Percentiles rank a stretch among this genome's conserved stretches.
These are phyloP conservation scores for Exophiala mesophila DNA, from an alignment of 2,329 filamentous ascomycete species.

Conservation along the genomic window DNA sequence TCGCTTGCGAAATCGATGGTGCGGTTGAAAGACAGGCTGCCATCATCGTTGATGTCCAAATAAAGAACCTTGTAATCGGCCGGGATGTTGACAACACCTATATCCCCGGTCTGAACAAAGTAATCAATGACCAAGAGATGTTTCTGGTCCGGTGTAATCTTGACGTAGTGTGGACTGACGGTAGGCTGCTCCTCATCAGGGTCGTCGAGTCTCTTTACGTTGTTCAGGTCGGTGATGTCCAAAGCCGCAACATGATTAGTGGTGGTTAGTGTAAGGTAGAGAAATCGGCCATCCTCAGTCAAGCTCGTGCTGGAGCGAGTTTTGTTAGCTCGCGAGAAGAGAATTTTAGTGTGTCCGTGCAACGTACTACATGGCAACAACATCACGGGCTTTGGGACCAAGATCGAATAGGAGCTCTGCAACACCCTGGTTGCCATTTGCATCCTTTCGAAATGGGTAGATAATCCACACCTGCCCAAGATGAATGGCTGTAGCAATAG, in stretches of 20 bases:
- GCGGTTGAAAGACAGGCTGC: conserved; percentile 55
- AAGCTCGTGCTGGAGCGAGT: conserved; percentile 47
- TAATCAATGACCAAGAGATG: conserved; percentile 62
- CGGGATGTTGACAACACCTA: conserved; percentile 57
- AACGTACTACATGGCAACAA: conserved; percentile 49
- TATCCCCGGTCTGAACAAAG: conserved; percentile 60
- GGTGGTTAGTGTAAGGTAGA: conserved; percentile 57
- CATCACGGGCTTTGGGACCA: conserved; percentile 52
- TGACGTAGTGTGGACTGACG: conserved; percentile 60
- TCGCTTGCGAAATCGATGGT: conserved; percentile 53
- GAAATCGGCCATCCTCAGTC: conserved; percentile 52
- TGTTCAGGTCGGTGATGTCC: conserved; percentile 57
- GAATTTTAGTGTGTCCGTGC: no score
- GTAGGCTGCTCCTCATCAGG: conserved; percentile 55
- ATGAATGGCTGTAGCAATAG: conserved; percentile 56
- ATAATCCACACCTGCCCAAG: conserved; percentile 61
- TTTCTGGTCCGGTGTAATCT: conserved; percentile 60
- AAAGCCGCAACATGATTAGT: conserved; percentile 59
- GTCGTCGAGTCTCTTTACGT: conserved; percentile 58
- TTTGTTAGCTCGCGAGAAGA: conserved; percentile 7
- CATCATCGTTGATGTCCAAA: conserved; percentile 54
- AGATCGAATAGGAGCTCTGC: conserved; percentile 57
- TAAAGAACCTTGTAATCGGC: conserved; percentile 60
- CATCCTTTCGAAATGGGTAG: conserved; percentile 55
- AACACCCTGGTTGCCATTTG: conserved; percentile 53